A percentile compares a stretch with the other conserved stretches of the same genome.
phyloP scores from a whole-genome alignment of 2,329 filamentous ascomycete genomes.

The Fusarium continuum region DNA sequence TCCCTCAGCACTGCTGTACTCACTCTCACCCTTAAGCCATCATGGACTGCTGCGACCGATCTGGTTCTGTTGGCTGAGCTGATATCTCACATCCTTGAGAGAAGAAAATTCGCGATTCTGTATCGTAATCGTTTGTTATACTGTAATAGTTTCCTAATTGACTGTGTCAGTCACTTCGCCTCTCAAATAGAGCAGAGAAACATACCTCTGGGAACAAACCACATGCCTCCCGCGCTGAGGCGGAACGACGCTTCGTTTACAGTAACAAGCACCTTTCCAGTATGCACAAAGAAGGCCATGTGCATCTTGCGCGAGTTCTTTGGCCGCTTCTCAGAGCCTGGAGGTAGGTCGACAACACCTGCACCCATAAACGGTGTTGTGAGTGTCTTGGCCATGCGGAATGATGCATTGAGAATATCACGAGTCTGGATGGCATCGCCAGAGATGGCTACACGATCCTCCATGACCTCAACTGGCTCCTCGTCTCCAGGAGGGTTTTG shows the following conservation, averaged over 20 bases:
- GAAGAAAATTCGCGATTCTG: conserved; percentile 85
- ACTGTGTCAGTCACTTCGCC: conserved; percentile 6
- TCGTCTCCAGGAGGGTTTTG: conserved; percentile 61
- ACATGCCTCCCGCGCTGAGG: conserved; percentile 87
- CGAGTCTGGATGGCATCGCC: conserved; percentile 65
- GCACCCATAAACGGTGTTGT: conserved; percentile 87
- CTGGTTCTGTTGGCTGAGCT: conserved; percentile 35
- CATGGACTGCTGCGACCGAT: conserved; percentile 36
- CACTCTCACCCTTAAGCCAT: conserved; percentile 22
- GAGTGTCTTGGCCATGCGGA: conserved; percentile 89
- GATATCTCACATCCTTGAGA: conserved; percentile 80
- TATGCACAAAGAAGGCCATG: conserved; percentile 92
- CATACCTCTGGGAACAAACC: conserved; percentile 94
- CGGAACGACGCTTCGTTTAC: conserved; percentile 80
- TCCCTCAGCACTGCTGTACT: neutral
- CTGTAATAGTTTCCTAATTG: conserved; percentile 87
- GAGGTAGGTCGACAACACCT: conserved; percentile 88
- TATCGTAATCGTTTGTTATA: conserved; percentile 81
- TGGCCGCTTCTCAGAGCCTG: conserved; percentile 81
- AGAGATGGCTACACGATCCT: conserved; percentile 66
- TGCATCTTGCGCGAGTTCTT: conserved; percentile 98
- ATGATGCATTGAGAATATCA: conserved; percentile 72
- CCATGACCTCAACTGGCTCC: conserved; percentile 62
- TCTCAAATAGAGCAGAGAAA: conserved; percentile 35
- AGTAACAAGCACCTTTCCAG: conserved; percentile 82